Conservation (phyloP, 306 rosid species). For the Arachis stenosperma region DNA sequence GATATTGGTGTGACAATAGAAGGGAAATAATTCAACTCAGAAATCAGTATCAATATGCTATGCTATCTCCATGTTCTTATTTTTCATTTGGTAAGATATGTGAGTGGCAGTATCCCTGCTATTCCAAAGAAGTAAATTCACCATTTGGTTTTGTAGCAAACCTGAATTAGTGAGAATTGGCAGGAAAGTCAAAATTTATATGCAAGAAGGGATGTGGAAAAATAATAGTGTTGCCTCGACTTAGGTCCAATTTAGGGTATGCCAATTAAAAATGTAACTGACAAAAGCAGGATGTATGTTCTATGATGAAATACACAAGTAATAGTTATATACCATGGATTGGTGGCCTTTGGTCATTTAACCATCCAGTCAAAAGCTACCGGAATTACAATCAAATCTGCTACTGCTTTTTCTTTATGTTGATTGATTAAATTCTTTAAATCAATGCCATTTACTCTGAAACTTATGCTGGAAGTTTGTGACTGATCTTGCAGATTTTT, state of each 20-base stretch:
- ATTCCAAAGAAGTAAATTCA: background rate
- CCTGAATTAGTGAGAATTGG: constrained; percentile 25
- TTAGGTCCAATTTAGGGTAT: constrained; percentile 19
- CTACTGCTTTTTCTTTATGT: constrained; percentile 1
- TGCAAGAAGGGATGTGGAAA: background rate
- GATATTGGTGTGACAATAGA: too few relatives aligned
- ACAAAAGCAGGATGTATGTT: constrained; percentile 19
- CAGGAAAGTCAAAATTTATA: constrained; percentile 12
- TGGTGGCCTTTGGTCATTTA: constrained; percentile 18
- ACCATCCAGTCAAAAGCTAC: constrained; percentile 24
- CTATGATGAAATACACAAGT: background rate
- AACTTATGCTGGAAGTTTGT: constrained; percentile 13
- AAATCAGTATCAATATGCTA: background rate
- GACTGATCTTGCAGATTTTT: constrained; percentile 78
- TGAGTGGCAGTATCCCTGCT: constrained; percentile 4
- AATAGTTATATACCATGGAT: background rate
- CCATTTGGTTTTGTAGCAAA: constrained; percentile 18
- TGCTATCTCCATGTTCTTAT: constrained; percentile 28
- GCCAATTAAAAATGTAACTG: constrained; percentile 26
- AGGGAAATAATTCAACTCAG: too few relatives aligned
- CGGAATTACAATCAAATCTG: constrained; percentile 17
- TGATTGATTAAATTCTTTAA: constrained; percentile 9
- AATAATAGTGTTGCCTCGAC: background rate
- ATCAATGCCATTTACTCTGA: constrained; percentile 24
- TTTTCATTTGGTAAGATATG: constrained; percentile 4